Conservation (phyloP, 2,329 filamentous ascomycete species). For the Shiraia sp. region DNA sequence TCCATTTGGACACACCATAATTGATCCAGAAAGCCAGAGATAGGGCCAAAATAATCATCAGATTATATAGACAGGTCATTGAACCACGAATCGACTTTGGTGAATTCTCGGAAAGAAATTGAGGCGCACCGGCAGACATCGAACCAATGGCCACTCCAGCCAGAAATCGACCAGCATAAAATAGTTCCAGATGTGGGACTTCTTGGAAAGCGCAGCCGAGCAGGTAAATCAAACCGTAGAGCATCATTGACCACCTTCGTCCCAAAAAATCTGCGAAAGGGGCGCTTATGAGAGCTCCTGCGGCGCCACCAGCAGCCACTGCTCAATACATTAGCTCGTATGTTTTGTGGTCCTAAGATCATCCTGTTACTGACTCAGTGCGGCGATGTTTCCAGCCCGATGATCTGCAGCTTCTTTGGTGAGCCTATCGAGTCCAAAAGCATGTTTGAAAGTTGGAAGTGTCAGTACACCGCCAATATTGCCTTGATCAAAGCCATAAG, state of each 20-base stretch:
- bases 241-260: constrained; percentile 41
- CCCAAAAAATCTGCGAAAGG: constrained; percentile 44
- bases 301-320: constrained; percentile 42
- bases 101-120: constrained; percentile 48
- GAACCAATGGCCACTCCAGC: constrained; percentile 39
- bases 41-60: constrained; percentile 45
- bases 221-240: constrained; percentile 39
- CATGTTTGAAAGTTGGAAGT: constrained; percentile 41
- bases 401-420: constrained; percentile 29
- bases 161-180: constrained; percentile 42
- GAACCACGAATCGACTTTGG: constrained; percentile 48
- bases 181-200: constrained; percentile 40
- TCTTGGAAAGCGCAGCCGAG: constrained; percentile 32
- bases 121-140: constrained; percentile 38
- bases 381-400: constrained; percentile 37
- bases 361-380: constrained; percentile 31
- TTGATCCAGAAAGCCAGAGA: constrained; percentile 42
- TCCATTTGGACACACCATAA: constrained; percentile 31
- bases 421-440: constrained; percentile 42
- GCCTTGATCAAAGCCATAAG: constrained; percentile 48
- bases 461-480: constrained; percentile 48
- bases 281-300: constrained; percentile 44
- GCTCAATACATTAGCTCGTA: constrained; percentile 1
- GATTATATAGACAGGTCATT: constrained; percentile 47
- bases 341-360: background rate